Evolutionary conservation across 148 eudicot species (phyloP), one percentile per base, ranked within the genome.

Genomic region (Agrostemma githago): DNA sequence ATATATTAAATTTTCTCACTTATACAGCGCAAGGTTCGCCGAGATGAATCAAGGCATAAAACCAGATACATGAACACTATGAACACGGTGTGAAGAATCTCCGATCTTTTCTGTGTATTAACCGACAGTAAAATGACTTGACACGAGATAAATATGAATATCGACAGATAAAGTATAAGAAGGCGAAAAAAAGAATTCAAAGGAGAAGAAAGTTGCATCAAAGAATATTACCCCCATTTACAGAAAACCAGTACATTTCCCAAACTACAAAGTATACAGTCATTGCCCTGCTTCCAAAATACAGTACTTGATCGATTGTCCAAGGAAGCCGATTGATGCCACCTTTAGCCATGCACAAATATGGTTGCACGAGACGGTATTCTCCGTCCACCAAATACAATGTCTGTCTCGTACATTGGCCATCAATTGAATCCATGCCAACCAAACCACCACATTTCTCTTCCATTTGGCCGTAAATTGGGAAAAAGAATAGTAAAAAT

Each of bases 161-260:
- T 68, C 64, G 72, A 76, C 62, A 80, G 34, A 26, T 66, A 76
- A 80, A 37, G 43, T 56, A n/a, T 67, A 65, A 58, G 3, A 42
- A 70, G 42, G 19, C 39, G 58, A 26, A 60, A 66, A 68, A 68
- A 68, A 74, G 26, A 48, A 66, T 63, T 63, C 67, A 5, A 76
- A 42, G 20, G 20, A 69, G 53, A 57, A 68, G 57, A 41, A 63
- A 63, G 67, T 41, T 41, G 39, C 60, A 71, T 63, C 74, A 81
- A 81, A 72, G 77, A 70, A 77, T 26, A 26, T 73, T 81, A 77
- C 79, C 79, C 80, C 80, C 73, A 81, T 81, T 81, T 77, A 81
- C 81, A 81, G 81, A 72, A 46, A 71, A 53, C 68, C 65, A 56
- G 72, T 38, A 20, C 38, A 57, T 53, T 56, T 56, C 74, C 75